phyloP scores from a whole-genome alignment of 768 basidiomycete genomes.

The Pilatotrama ljubarskyi region DNA sequence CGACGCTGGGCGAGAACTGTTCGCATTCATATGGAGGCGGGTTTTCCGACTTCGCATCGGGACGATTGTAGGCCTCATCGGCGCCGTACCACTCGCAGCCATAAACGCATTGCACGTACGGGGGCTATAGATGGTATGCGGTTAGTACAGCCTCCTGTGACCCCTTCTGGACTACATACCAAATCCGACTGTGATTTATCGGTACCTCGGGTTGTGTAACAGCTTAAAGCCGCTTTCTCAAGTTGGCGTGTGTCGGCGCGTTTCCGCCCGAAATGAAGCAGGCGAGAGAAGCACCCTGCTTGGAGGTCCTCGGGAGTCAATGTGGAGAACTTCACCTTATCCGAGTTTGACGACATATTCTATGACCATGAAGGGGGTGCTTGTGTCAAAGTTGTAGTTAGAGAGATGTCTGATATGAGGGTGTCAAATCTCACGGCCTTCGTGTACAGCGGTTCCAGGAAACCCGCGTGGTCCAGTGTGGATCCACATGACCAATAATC shows the following conservation, averaged over 20 bases:
- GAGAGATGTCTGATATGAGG: too few species aligned
- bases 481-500: slow-evolving; percentile 9
- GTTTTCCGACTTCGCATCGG: background rate
- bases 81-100: slow-evolving; percentile 8
- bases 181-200: too few species aligned
- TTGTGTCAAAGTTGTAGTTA: too few species aligned
- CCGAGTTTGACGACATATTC: background rate
- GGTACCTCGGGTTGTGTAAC: too few species aligned
- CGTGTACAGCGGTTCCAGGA: background rate
- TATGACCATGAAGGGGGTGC: too few species aligned
- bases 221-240: too few species aligned
- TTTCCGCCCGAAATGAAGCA: background rate
- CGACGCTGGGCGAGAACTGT: slow-evolving; percentile 37
- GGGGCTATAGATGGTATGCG: background rate
- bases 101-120: slow-evolving; percentile 11
- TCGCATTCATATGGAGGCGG: slow-evolving; percentile 27
- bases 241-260: background rate
- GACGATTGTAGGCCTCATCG: background rate
- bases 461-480: background rate
- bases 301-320: background rate
- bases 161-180: too few species aligned
- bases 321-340: background rate
- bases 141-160: too few species aligned
- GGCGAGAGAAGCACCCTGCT: background rate
- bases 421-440: background rate